phyloP scores from a whole-genome alignment of 1,284 basidiomycete species.

The Trametes polyzona region DNA sequence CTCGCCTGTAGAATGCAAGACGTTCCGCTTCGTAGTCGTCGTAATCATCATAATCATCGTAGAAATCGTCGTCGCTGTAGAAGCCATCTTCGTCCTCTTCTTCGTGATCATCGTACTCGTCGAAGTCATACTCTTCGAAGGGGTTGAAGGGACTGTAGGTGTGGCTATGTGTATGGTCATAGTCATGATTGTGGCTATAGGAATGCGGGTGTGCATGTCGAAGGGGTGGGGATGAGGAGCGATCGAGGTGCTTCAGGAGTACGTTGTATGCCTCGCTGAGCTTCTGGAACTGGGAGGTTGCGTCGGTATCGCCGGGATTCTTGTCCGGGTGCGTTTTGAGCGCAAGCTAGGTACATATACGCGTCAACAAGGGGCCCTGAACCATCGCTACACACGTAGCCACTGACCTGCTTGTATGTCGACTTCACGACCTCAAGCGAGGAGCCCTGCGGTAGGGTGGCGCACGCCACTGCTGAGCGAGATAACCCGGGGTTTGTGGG shows the following conservation, averaged over 20 bases:
- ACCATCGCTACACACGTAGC: neutral
- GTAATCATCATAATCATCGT: slow-evolving; percentile 38
- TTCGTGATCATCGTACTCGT: slow-evolving; percentile 32
- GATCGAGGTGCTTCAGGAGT: slow-evolving; percentile 58
- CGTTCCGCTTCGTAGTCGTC: slow-evolving; percentile 38
- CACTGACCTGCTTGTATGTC: slow-evolving; percentile 64
- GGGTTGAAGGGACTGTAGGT: slow-evolving; percentile 16
- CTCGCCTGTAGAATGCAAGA: slow-evolving; percentile 48
- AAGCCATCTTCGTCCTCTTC: slow-evolving; percentile 40
- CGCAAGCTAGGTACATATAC: slow-evolving; percentile 49
- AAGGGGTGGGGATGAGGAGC: slow-evolving; percentile 34
- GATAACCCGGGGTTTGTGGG: neutral
- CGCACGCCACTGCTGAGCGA: neutral
- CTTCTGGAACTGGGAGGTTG: slow-evolving; percentile 69
- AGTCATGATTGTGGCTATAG: slow-evolving; percentile 11
- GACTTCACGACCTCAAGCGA: slow-evolving; percentile 65
- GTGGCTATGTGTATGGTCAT: slow-evolving; percentile 6
- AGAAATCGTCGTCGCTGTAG: no score
- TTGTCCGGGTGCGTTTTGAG: slow-evolving; percentile 76
- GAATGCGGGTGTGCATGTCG: slow-evolving; percentile 17
- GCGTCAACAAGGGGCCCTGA: neutral
- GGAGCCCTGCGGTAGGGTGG: slow-evolving; percentile 48
- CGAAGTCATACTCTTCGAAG: slow-evolving; percentile 37
- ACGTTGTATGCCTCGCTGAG: slow-evolving; percentile 69
- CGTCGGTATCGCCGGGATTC: slow-evolving; percentile 63